phyloP scores from a whole-genome alignment of 1,139 yeast species.

The Pneumocystis carinii region DNA sequence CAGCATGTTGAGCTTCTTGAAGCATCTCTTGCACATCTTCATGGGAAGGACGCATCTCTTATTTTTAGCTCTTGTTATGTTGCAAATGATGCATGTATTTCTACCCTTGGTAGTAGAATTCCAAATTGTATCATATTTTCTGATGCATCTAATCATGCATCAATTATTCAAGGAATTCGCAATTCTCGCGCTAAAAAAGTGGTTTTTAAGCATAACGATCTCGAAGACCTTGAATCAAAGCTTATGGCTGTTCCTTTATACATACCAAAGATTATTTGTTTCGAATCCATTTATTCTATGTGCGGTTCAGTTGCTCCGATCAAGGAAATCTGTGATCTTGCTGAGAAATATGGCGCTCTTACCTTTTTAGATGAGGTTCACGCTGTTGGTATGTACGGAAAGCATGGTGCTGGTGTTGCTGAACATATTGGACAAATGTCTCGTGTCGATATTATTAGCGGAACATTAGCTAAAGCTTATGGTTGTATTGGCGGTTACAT shows the following conservation, averaged over 20 bases:
- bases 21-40: conserved; percentile 73
- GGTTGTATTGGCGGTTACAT: conserved; percentile 97
- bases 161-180: conserved; percentile 90
- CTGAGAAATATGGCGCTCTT: conserved; percentile 92
- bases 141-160: conserved; percentile 89
- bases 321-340: conserved; percentile 81
- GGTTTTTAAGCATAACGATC: conserved; percentile 79
- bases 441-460: conserved; percentile 90
- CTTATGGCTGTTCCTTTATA: conserved; percentile 68
- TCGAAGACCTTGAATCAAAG: conserved; percentile 62
- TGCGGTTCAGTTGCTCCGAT: conserved; percentile 95
- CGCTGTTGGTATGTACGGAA: conserved; percentile 98
- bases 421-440: conserved; percentile 88
- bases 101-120: conserved; percentile 78
- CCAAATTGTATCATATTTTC: conserved; percentile 83
- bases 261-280: conserved; percentile 86
- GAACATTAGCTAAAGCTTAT: conserved; percentile 91
- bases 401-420: conserved; percentile 98
- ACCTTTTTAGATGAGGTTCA: conserved; percentile 97
- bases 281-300: conserved; percentile 95
- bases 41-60: conserved; percentile 86
- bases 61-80: conserved; percentile 93
- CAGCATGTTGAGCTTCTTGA: conserved; percentile 74
- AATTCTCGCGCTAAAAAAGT: conserved; percentile 83
- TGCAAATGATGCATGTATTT: conserved; percentile 91